A percentile compares a stretch with the other conserved stretches of the same genome.
Conservation (phyloP, 768 basidiomycete genomes). For the Hirschioporus abietinus region DNA sequence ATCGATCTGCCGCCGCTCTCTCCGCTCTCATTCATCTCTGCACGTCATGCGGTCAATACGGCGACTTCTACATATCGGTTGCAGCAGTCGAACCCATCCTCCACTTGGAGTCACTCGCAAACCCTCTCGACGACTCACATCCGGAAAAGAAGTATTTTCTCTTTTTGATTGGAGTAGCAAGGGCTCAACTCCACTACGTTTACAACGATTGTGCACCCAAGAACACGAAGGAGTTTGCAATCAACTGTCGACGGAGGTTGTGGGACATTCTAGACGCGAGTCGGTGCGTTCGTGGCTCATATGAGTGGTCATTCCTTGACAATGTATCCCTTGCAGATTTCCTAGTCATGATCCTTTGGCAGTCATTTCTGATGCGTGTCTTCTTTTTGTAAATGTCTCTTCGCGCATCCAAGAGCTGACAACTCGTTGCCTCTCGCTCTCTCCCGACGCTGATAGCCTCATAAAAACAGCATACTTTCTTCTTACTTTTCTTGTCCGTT, state of each 20-base stretch:
- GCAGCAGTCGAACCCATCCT: too few species aligned
- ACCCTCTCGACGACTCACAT: too few species aligned
- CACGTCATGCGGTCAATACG: too few species aligned
- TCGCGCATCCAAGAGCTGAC: too few species aligned
- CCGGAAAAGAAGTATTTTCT: too few species aligned
- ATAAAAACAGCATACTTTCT: neutral
- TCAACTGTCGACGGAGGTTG: neutral
- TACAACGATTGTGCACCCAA: neutral
- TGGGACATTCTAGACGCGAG: neutral
- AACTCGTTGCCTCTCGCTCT: neutral
- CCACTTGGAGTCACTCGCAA: too few species aligned
- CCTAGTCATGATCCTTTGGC: neutral
- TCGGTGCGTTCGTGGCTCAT: neutral
- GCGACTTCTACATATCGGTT: too few species aligned
- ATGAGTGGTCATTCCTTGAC: neutral
- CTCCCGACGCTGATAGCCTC: neutral
- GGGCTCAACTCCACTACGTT: neutral
- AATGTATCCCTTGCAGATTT: neutral
- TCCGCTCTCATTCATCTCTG: too few species aligned
- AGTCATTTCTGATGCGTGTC: neutral
- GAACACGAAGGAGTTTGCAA: neutral
- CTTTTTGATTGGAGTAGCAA: too few species aligned
- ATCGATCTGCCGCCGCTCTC: too few species aligned
- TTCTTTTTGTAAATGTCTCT: neutral
- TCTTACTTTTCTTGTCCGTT: neutral